Evolutionary conservation across 192 early-diverging fungal genomes (phyloP), one percentile per base, ranked within the genome.

Genomic region (Thamnidium elegans): DNA sequence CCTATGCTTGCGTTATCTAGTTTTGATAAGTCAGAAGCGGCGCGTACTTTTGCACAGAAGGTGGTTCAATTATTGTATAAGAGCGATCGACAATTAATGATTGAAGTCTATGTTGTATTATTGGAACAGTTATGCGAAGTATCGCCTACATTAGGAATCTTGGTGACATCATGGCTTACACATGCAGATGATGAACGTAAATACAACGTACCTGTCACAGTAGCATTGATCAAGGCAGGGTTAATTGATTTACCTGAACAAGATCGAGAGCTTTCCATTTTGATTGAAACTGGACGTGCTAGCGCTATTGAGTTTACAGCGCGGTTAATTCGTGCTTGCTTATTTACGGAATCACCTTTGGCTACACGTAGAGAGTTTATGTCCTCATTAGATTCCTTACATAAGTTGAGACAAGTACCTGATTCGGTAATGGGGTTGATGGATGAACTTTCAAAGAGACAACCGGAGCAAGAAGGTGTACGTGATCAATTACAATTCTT

Each of bases 131-230:
- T 99, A 26, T 95, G 93, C 67, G 92, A 95, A 50, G 69, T 87
- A 52, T 96, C 97, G 0, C 81, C 80, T 58, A 85, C 83, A 31
- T 86, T 93, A 7, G 83, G 81, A 13, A 87, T 88, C 64, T 92
- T 98, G 72, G 90, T 98, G 30, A 89, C 84, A 6, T 84, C 84
- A 19, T 99, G 97, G 97, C 74, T 99, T 20, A 80, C 94, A 34
- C 95, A 92, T 75, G 86, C 90, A 5, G 92, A 95, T 61, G 97
- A 99, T 65, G 94, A 96, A 74, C 91, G 94, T 64, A 94, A 97
- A 71, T 90, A 87, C 66, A 92, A 92, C 56, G 90, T 96, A 4
- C 81, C 87, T 10, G 90, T 90, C 1, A 90, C 92, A 1, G 73
- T 90, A 17, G 84, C 88, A 11, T 79, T 99, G 48, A 86, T 96